These are phyloP conservation scores for Neonectria sp. DNA, from an alignment of 2,329 filamentous ascomycete genomes.

Conservation along the genomic window DNA sequence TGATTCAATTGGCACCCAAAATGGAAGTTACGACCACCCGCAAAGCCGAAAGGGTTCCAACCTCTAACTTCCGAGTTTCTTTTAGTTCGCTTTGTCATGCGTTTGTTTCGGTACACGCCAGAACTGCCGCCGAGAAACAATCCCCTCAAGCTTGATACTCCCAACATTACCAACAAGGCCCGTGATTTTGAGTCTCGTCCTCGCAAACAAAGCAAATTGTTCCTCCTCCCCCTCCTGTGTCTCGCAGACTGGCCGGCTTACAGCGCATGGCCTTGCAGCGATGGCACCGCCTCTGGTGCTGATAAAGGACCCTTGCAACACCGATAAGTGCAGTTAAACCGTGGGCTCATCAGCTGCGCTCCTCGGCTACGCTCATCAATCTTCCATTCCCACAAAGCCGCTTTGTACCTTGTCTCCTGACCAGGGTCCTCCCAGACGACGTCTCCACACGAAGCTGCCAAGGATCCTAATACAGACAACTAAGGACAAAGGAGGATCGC, in stretches of 20 bases:
- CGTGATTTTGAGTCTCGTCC: background rate
- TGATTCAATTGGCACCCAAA: slow-evolving; percentile 2
- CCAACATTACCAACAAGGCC: background rate
- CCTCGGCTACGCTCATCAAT: slow-evolving; percentile 5
- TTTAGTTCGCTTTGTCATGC: background rate
- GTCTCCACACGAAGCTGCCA: slow-evolving; percentile 24
- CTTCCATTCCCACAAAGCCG: slow-evolving; percentile 6
- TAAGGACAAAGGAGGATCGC: slow-evolving; percentile 41
- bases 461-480: slow-evolving; percentile 27
- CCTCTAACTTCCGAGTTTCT: background rate
- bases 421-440: slow-evolving; percentile 35
- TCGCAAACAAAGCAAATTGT: background rate
- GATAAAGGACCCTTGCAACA: background rate
- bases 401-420: slow-evolving; percentile 43
- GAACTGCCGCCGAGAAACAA: slow-evolving; percentile 3
- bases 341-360: slow-evolving; percentile 29
- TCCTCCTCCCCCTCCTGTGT: background rate
- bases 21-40: background rate
- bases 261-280: background rate
- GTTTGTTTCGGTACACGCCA: slow-evolving; percentile 13
- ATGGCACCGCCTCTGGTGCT: slow-evolving; percentile 14
- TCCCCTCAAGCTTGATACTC: slow-evolving; percentile 1
- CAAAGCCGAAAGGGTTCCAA: background rate
- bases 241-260: background rate
- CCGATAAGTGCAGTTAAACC: slow-evolving; percentile 11